Percentiles rank a stretch among this genome's conserved stretches.
phyloP scores from a whole-genome alignment of 2,329 filamentous ascomycete genomes.

The Sarocladium brachiariae region DNA sequence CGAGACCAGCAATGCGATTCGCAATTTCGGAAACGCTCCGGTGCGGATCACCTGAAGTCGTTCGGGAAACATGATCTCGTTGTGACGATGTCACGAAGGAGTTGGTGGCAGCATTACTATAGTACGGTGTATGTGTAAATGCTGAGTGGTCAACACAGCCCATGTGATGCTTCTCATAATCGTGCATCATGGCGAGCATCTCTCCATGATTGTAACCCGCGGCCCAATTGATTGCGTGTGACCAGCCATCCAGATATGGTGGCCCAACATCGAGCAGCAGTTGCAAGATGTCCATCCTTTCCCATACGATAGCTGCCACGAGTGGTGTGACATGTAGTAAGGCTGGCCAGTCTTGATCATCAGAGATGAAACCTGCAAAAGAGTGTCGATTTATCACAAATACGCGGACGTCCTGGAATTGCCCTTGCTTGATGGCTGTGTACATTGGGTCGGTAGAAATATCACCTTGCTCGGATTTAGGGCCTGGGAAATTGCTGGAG shows the following conservation, averaged over 20 bases:
- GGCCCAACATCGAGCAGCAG: slow-evolving; percentile 16
- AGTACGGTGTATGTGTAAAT: not conserved
- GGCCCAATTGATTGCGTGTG: slow-evolving; percentile 19
- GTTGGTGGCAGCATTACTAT: not conserved
- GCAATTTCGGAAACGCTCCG: not conserved
- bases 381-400: not conserved
- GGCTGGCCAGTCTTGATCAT: not conserved
- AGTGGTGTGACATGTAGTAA: slow-evolving; percentile 18
- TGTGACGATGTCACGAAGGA: not conserved
- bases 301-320: slow-evolving; percentile 21
- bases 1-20: not conserved
- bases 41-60: not conserved
- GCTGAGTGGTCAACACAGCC: not conserved
- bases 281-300: slow-evolving; percentile 17
- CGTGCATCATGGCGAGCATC: slow-evolving; percentile 16
- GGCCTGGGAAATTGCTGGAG: slow-evolving; percentile 7
- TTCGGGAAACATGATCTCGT: not conserved
- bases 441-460: slow-evolving; percentile 23
- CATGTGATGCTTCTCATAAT: not conserved
- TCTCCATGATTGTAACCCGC: slow-evolving; percentile 13
- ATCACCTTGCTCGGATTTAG: slow-evolving; percentile 16
- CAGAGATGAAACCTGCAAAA: not conserved
- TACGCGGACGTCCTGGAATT: slow-evolving; percentile 12
- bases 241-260: slow-evolving; percentile 15
- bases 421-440: slow-evolving; percentile 22